Percentiles rank a stretch among this genome's conserved stretches.
Conservation (phyloP, 176 grass and related monocot genomes). For the Calamus simplicifolius region DNA sequence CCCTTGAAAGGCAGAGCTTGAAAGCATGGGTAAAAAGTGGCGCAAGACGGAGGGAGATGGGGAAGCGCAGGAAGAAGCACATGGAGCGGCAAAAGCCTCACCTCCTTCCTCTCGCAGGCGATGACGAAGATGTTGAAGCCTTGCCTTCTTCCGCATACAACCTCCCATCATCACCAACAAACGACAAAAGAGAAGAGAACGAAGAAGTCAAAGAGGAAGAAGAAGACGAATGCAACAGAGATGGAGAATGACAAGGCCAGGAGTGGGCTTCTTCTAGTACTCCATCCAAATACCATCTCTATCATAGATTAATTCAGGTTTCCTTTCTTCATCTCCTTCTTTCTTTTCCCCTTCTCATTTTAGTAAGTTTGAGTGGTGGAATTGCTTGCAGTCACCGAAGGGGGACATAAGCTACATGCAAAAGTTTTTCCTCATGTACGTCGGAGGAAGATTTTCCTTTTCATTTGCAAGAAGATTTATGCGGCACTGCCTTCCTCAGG, state of each 20-base stretch:
- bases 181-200: conserved; percentile 18
- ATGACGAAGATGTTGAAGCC: conserved; percentile 13
- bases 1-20: too few species aligned
- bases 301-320: conserved; percentile 87
- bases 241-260: conserved; percentile 11
- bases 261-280: conserved; percentile 9
- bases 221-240: conserved; percentile 9
- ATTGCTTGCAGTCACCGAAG: conserved; percentile 56
- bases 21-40: too few species aligned
- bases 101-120: conserved; percentile 10
- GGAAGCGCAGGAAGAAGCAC: conserved; percentile 80
- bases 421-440: too few species aligned
- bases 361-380: too few species aligned
- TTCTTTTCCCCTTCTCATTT: neutral
- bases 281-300: conserved; percentile 77
- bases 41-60: conserved; percentile 40
- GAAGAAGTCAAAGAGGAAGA: conserved; percentile 26
- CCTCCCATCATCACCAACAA: neutral
- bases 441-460: too few species aligned
- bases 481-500: too few species aligned
- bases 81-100: conserved; percentile 38
- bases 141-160: conserved; percentile 58
- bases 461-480: too few species aligned
- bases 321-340: neutral
- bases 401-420: conserved; percentile 87